Conservation (phyloP, 257 asterid species). For the Nicotiana benthamiana region DNA sequence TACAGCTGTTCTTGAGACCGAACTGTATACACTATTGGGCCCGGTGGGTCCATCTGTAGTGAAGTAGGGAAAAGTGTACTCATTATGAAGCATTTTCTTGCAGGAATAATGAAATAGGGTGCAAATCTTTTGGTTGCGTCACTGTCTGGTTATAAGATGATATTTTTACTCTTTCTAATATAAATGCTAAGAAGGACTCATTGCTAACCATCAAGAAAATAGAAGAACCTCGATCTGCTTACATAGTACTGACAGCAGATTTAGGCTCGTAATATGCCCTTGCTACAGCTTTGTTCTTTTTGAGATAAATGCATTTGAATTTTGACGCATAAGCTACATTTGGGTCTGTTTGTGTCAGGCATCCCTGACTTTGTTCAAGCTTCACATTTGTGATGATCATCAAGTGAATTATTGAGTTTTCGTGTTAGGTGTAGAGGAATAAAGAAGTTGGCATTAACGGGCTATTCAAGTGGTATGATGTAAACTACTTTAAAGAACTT, state of each 20-base stretch:
- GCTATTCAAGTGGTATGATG: constrained; percentile 2
- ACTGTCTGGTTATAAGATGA: neutral
- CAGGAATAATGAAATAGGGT: neutral
- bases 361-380: neutral
- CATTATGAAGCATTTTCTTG: neutral
- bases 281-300: neutral
- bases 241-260: neutral
- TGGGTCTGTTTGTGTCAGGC: neutral
- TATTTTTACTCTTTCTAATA: neutral
- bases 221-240: neutral
- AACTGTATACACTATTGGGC: neutral
- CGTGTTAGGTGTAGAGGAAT: neutral
- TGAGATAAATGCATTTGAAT: neutral
- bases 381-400: neutral
- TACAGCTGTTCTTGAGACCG: neutral
- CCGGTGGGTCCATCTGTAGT: constrained; percentile 22
- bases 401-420: neutral
- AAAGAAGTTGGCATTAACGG: neutral
- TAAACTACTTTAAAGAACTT: neutral
- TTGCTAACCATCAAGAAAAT: neutral
- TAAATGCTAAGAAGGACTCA: neutral
- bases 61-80: neutral
- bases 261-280: neutral
- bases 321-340: neutral
- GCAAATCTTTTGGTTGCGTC: neutral